A percentile compares a stretch with the other conserved stretches of the same genome.
These are phyloP conservation scores for Metschnikowia drakensbergensis DNA, from an alignment of 805 yeast genomes.

Conservation along the genomic window DNA sequence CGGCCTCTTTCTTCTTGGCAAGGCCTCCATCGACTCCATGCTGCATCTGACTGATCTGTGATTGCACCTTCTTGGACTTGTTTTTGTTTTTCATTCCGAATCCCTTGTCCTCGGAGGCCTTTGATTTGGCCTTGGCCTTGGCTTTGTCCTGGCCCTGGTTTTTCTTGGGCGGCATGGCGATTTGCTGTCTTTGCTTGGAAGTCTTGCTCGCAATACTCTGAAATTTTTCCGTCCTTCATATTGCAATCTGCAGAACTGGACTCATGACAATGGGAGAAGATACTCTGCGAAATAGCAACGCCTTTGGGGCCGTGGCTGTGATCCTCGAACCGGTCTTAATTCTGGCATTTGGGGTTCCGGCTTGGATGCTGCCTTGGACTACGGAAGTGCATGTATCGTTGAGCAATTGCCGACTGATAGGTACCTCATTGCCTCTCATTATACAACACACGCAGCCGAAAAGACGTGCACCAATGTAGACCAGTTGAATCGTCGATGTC, in stretches of 20 bases:
- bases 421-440: no score
- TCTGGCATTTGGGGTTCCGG: background rate
- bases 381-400: no score
- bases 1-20: slow-evolving; percentile 72
- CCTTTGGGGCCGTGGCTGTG: background rate
- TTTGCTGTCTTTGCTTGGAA: slow-evolving; percentile 7
- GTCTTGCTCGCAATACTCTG: slow-evolving; percentile 3
- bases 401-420: no score
- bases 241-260: slow-evolving; percentile 2
- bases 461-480: no score
- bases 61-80: slow-evolving; percentile 82
- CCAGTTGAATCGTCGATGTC: no score
- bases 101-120: slow-evolving; percentile 77
- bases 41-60: slow-evolving; percentile 46
- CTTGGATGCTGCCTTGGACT: background rate
- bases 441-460: no score
- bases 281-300: background rate
- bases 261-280: no score
- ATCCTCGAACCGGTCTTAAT: background rate
- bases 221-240: slow-evolving; percentile 1
- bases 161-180: slow-evolving; percentile 73
- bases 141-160: slow-evolving; percentile 52
- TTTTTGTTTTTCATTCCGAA: slow-evolving; percentile 96
- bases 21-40: slow-evolving; percentile 45
- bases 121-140: slow-evolving; percentile 61